phyloP scores from a whole-genome alignment of 352 stramenopile genomes.

The Globisporangium canariense region DNA sequence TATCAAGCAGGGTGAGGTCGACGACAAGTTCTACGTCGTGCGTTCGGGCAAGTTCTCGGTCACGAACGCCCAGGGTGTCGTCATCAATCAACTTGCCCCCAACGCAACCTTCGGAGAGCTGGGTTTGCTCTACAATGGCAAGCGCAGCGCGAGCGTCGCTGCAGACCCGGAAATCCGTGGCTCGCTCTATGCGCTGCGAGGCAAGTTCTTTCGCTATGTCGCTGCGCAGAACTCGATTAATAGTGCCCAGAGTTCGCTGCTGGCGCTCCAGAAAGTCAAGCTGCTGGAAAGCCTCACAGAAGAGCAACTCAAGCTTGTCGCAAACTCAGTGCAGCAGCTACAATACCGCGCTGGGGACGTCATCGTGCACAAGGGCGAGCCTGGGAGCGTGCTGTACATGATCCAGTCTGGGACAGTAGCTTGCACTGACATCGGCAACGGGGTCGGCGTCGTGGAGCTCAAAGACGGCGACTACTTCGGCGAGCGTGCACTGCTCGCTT shows the following conservation, averaged over 20 bases:
- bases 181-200: slow-evolving; percentile 41
- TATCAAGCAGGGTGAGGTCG: slow-evolving; percentile 70
- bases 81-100: slow-evolving; percentile 34
- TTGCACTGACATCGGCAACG: slow-evolving; percentile 54
- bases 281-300: slow-evolving; percentile 38
- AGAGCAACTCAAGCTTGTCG: slow-evolving; percentile 42
- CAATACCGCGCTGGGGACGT: slow-evolving; percentile 53
- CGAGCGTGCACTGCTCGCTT: slow-evolving; percentile 85
- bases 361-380: slow-evolving; percentile 78
- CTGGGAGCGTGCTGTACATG: slow-evolving; percentile 77
- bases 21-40: slow-evolving; percentile 78
- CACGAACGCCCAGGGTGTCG: slow-evolving; percentile 30
- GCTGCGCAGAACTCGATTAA: slow-evolving; percentile 42
- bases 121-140: slow-evolving; percentile 49
- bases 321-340: slow-evolving; percentile 37
- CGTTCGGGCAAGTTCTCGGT: slow-evolving; percentile 54
- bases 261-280: slow-evolving; percentile 42
- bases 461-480: slow-evolving; percentile 89
- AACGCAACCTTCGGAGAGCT: slow-evolving; percentile 55
- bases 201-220: slow-evolving; percentile 52
- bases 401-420: slow-evolving; percentile 63
- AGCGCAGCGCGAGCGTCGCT: slow-evolving; percentile 44
- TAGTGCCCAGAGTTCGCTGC: slow-evolving; percentile 38
- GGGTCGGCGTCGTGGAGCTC: slow-evolving; percentile 36
- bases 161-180: slow-evolving; percentile 29